phyloP scores from a whole-genome alignment of 2,329 filamentous ascomycete genomes.

The Calonectria pteridis region DNA sequence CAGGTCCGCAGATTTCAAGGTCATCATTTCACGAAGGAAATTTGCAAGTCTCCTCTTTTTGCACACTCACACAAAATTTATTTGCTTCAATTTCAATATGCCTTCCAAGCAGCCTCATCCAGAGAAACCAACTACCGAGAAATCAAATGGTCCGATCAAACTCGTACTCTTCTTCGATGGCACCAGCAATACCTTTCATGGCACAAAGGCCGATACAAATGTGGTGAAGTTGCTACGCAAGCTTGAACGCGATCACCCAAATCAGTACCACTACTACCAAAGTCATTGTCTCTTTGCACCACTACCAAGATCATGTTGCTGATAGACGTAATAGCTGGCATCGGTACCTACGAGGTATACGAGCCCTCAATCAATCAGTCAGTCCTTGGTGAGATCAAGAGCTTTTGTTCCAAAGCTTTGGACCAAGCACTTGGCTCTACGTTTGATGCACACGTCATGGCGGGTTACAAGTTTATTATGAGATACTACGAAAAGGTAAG shows the following conservation, averaged over 20 bases:
- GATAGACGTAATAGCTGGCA: constrained; percentile 52
- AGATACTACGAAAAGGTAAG: constrained; percentile 59
- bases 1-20: no score
- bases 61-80: no score
- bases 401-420: constrained; percentile 53
- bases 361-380: constrained; percentile 56
- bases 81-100: no score
- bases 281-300: constrained; percentile 44
- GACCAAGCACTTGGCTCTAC: constrained; percentile 60
- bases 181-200: constrained; percentile 60
- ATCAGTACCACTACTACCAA: constrained; percentile 64
- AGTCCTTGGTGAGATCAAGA: constrained; percentile 42
- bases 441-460: constrained; percentile 65
- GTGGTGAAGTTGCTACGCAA: constrained; percentile 64
- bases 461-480: constrained; percentile 67
- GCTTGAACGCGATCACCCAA: constrained; percentile 58
- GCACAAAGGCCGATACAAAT: constrained; percentile 64
- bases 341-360: constrained; percentile 62
- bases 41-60: no score
- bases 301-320: not conserved
- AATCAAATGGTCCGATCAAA: constrained; percentile 39
- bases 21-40: no score
- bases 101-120: no score
- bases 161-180: constrained; percentile 63
- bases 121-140: no score